Percentiles rank a stretch among this genome's conserved stretches.
These are phyloP conservation scores for Puccinia coronata DNA, from an alignment of 1,284 basidiomycete genomes.

Conservation along the genomic window DNA sequence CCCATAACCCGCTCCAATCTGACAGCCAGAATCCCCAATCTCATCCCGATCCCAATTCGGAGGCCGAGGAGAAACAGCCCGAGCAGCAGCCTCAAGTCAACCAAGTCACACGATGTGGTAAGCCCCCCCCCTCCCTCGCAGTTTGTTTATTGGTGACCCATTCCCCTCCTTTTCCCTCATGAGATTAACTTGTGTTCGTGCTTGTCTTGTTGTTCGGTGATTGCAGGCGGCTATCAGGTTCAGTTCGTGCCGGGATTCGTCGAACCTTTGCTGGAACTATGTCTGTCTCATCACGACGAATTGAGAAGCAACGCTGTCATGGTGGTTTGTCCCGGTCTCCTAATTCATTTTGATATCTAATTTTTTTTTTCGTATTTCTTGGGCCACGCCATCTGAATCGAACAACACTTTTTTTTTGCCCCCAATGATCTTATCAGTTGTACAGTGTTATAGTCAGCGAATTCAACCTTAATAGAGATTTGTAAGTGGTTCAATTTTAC, in stretches of 20 bases:
- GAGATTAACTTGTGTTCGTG: too few relatives aligned
- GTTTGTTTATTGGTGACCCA: background rate
- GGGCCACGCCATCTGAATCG: background rate
- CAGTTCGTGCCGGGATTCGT: slow-evolving; percentile 71
- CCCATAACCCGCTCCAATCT: slow-evolving; percentile 62
- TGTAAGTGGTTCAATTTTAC: slow-evolving; percentile 12
- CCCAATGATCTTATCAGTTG: slow-evolving; percentile 13
- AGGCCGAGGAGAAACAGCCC: background rate
- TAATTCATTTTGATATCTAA: background rate
- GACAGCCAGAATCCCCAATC: background rate
- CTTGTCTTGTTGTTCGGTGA: too few relatives aligned
- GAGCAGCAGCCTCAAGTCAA: slow-evolving; percentile 46
- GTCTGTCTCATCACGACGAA: slow-evolving; percentile 90
- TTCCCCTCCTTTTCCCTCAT: too few relatives aligned
- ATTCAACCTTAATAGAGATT: slow-evolving; percentile 39
- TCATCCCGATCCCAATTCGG: background rate
- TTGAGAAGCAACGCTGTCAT: slow-evolving; percentile 80
- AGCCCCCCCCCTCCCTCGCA: background rate
- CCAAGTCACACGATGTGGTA: slow-evolving; percentile 55
- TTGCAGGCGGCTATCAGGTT: slow-evolving; percentile 55
- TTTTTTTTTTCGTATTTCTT: too few relatives aligned
- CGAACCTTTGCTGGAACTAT: slow-evolving; percentile 85
- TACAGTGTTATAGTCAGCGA: slow-evolving; percentile 48
- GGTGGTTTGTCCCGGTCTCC: slow-evolving; percentile 12
- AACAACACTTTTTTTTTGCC: background rate